Conservation (phyloP, 768 basidiomycete genomes). For the Leucocoprinus birnbaumii region DNA sequence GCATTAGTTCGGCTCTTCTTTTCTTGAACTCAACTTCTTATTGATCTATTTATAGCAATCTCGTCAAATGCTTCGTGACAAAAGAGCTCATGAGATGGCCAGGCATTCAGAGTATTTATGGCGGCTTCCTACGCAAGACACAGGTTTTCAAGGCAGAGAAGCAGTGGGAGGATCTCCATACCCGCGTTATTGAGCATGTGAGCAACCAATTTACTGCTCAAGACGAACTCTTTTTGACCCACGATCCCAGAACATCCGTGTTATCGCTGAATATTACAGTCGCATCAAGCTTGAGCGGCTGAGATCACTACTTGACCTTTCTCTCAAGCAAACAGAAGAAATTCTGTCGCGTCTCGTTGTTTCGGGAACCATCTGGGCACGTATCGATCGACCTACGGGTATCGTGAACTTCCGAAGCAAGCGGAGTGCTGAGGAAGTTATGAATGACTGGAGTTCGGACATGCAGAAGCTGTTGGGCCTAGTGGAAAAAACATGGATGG, state of each 20-base stretch:
- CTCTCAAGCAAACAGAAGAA: constrained; percentile 79
- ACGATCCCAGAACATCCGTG: constrained; percentile 86
- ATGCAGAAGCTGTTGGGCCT: constrained; percentile 89
- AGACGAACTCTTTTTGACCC: background rate
- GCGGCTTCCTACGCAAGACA: constrained; percentile 75
- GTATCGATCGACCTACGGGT: constrained; percentile 88
- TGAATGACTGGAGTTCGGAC: constrained; percentile 98
- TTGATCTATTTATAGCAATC: constrained; percentile 56
- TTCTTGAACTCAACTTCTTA: constrained; percentile 6
- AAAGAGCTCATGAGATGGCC: constrained; percentile 97
- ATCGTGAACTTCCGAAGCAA: constrained; percentile 85
- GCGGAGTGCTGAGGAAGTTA: constrained; percentile 83
- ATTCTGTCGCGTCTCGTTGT: constrained; percentile 88
- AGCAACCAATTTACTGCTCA: constrained; percentile 23
- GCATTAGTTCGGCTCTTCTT: constrained; percentile 61
- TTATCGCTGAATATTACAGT: constrained; percentile 92
- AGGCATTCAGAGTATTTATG: constrained; percentile 86
- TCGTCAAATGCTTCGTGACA: constrained; percentile 92
- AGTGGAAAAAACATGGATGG: constrained; percentile 99
- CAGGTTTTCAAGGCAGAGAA: constrained; percentile 76
- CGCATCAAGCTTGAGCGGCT: constrained; percentile 84
- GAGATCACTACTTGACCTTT: constrained; percentile 84
- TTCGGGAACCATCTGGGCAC: constrained; percentile 89
- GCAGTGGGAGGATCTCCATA: constrained; percentile 94
- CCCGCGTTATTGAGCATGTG: constrained; percentile 95